These are phyloP conservation scores for Alternaria gaisen DNA, from an alignment of 2,329 filamentous ascomycete genomes.

Conservation along the genomic window DNA sequence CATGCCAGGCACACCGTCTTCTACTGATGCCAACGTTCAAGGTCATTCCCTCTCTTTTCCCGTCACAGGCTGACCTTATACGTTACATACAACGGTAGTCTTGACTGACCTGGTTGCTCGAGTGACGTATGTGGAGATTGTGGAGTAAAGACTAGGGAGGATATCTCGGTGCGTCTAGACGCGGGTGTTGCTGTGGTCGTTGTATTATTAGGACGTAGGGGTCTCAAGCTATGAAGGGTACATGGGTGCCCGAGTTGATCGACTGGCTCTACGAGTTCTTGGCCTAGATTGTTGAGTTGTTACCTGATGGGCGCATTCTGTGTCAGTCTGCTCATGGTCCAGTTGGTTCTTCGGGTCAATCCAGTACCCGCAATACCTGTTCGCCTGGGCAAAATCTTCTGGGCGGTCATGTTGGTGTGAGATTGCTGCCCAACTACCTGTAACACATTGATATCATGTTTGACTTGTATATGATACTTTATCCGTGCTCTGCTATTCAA, in stretches of 20 bases:
- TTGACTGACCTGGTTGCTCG: not conserved
- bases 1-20: not conserved
- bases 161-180: not conserved
- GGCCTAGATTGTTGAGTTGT: not conserved
- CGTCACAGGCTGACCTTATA: not conserved
- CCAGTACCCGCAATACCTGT: not conserved
- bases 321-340: not conserved
- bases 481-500: not conserved
- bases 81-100: not conserved
- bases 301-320: not conserved
- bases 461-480: not conserved
- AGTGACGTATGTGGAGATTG: constrained; percentile 7
- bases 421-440: not conserved
- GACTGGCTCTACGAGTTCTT: not conserved
- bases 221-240: not conserved
- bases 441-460: not conserved
- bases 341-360: not conserved
- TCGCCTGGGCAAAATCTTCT: not conserved
- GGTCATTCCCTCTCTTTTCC: not conserved
- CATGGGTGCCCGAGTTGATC: not conserved
- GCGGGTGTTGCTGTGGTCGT: not conserved
- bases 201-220: not conserved
- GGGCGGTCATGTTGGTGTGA: not conserved
- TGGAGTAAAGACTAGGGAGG: not conserved
- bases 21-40: not conserved